Evolutionary conservation across 2,329 filamentous ascomycete species (phyloP).

Genomic region (Dendrostoma leiphaemia): DNA sequence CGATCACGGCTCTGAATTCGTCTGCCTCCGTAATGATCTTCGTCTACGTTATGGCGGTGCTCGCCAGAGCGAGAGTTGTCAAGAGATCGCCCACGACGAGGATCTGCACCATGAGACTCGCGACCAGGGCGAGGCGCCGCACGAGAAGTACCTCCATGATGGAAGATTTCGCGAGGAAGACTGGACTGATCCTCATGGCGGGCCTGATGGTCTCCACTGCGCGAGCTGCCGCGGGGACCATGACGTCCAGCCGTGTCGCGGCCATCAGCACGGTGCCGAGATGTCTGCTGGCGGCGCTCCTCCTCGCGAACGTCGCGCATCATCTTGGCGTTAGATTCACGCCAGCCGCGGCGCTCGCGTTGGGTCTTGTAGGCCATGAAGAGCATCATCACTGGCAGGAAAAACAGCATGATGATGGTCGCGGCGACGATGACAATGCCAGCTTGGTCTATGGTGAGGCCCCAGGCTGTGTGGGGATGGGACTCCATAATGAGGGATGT

Average conservation of each 20-base stretch:
- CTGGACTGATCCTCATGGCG: too few relatives aligned
- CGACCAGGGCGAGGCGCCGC: neutral
- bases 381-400: neutral
- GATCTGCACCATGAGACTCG: neutral
- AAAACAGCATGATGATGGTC: neutral
- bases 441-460: neutral
- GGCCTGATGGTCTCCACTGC: neutral
- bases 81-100: too few relatives aligned
- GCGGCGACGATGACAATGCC: neutral
- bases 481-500: neutral
- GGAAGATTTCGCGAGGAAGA: too few relatives aligned
- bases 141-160: too few relatives aligned
- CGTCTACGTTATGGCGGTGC: too few relatives aligned
- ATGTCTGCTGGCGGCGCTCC: neutral
- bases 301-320: neutral
- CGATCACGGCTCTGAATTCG: neutral
- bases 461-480: neutral
- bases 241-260: neutral
- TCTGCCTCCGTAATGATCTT: too few relatives aligned
- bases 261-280: neutral
- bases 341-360: conserved; percentile 3
- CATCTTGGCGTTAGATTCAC: neutral
- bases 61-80: neutral
- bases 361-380: conserved; percentile 6
- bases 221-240: neutral